These are phyloP conservation scores for Metschnikowia dekortorum DNA, from an alignment of 805 yeast genomes.

Conservation along the genomic window DNA sequence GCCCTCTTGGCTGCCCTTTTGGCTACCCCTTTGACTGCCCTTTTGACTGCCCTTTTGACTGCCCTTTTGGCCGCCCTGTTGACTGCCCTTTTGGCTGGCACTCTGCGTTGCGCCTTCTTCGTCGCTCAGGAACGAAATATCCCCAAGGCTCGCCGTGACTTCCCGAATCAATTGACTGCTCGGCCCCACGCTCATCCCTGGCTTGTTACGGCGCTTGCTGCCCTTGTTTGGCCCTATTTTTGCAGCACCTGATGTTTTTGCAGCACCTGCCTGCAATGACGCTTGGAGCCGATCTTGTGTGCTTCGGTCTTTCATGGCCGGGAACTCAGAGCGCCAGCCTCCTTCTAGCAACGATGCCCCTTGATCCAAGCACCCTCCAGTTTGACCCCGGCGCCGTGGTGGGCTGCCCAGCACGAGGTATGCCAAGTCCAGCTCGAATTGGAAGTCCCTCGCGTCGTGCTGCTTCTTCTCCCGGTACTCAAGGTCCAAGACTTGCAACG, in stretches of 20 bases:
- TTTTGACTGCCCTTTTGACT: background rate
- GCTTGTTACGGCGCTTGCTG: background rate
- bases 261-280: no score
- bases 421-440: conserved; percentile 29
- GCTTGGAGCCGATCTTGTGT: no score
- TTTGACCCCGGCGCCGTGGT: no score
- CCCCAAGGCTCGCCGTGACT: conserved; percentile 26
- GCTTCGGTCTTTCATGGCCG: no score
- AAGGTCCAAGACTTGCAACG: conserved; percentile 16
- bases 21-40: background rate
- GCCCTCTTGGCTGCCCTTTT: no score
- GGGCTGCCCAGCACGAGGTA: conserved; percentile 17
- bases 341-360: no score
- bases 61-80: background rate
- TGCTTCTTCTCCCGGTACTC: conserved; percentile 8
- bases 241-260: no score
- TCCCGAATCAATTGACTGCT: conserved; percentile 10
- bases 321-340: no score
- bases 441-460: no score
- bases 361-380: no score
- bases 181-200: no score
- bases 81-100: background rate
- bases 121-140: conserved; percentile 24
- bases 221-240: background rate
- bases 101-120: conserved; percentile 15